phyloP scores from a whole-genome alignment of 345 rosid species.

The Eucalyptus decipiens region DNA sequence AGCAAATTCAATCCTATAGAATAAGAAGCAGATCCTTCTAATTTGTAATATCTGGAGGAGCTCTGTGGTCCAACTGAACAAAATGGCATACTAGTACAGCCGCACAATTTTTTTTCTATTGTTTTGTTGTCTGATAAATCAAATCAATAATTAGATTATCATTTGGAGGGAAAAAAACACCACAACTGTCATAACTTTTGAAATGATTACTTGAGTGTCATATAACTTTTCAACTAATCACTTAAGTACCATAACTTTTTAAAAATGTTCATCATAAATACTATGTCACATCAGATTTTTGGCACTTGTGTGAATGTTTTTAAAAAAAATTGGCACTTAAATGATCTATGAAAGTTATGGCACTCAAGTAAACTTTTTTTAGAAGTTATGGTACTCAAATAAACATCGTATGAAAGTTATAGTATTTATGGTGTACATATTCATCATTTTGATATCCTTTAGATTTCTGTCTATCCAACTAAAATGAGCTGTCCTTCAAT shows the following conservation, averaged over 20 bases:
- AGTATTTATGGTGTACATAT: neutral
- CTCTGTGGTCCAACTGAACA: neutral
- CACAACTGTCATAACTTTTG: neutral
- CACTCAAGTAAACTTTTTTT: too few relatives aligned
- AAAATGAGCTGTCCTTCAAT: neutral
- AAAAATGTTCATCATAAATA: too few relatives aligned
- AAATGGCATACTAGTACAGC: neutral
- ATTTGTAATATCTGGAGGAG: neutral
- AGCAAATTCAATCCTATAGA: too few relatives aligned
- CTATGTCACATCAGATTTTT: rapidly evolving
- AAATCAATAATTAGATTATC: neutral
- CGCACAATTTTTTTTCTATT: neutral
- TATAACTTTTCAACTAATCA: too few relatives aligned
- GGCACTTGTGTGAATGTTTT: rapidly evolving
- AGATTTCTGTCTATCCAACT: neutral
- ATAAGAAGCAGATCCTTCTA: neutral
- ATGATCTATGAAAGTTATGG: neutral
- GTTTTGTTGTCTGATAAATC: neutral
- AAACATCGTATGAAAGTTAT: too few relatives aligned
- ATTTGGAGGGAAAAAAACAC: rapidly evolving
- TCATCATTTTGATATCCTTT: neutral
- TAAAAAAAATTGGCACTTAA: rapidly evolving
- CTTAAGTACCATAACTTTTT: too few relatives aligned
- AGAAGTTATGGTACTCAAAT: too few relatives aligned
- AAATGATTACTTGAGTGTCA: too few relatives aligned